Base-by-base conservation (phyloP, 345 rosid species). In the Isatis tinctoria region DNA sequence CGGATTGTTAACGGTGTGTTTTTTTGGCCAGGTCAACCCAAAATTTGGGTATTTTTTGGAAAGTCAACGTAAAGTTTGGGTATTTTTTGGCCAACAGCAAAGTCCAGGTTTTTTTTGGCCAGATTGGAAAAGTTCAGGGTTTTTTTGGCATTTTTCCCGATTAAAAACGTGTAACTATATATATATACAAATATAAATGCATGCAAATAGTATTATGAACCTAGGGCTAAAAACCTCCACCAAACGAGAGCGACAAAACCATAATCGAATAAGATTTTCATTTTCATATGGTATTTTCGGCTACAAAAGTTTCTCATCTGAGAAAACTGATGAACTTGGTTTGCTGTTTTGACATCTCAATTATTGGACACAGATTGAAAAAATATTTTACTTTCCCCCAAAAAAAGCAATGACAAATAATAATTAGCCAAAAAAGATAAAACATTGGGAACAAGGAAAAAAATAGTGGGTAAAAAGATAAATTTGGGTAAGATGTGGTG, bases 401-500 rank as follows among this genome's bases (percentile, higher is more conserved):
- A 22, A 30, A 62, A 75, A 61, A 53, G 49, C 24, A 69, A 24
- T 9, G 32, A 24, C 40, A 69, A 60, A 43, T 41, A 52, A 69
- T 69, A 41, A 68, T 60, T 60, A 69, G 26, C 24, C 33, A 24
- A 69, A 53, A 74, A 68, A 60, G 30, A 60, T 68, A 69, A 53
- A 70, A 69, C 75, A 69, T 69, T 56, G 75, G 79, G 66, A 76
- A 62, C 52, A 69, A 44, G 59, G 70, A 18, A 54, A 69, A 53
- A 69, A 30, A 12, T 0, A 68, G 43, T 63, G 71, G 75, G 70
- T 69, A 76, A 63, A 75, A 76, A 70, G 53, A 66, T 69, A 63
- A 76, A 36, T 69, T 63, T 69, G 79, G 79, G 75, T 70, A 70
- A 70, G 71, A 76, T 70, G 79, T 70, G 79, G 71, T 70, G 71